Evolutionary conservation across 2,329 filamentous ascomycete genomes (phyloP), one percentile per base, ranked within the genome.

Genomic region (Phaeosphaeria sp.): DNA sequence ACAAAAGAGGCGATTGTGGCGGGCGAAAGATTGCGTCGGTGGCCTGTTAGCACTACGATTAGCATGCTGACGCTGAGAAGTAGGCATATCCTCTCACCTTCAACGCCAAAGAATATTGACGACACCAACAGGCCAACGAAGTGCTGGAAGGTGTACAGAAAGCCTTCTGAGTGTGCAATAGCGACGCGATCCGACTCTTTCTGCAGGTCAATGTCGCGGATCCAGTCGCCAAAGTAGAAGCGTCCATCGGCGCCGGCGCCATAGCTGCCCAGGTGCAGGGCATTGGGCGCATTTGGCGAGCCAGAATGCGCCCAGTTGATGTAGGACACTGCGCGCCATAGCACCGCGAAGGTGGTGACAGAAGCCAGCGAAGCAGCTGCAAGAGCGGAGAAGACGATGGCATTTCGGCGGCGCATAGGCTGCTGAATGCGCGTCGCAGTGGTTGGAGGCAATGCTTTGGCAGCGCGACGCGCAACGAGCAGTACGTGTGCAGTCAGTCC

Each of bases 131-230:
- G 78, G 25, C 81, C 83, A 13, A 86, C 76, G 56, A 87, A 84
- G 44, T 86, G 78, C 74, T 89, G 87, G 59, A 86, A 85, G 6
- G 83, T 85, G 84, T 87, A 89, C 82, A 86, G 86, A 67, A 87
- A 83, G 17, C 85, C 82, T 49, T 83, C 81, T 3, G 82, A 78
- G 49, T 81, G 84, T 65, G 84, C 83, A 6, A 84, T 79, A 4
- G 87, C 77, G 22, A 87, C 84, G 58, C 85, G 82, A 56, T 86
- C 78, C 11, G 82, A 81, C 69, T 87, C 83, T 8, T 74, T 73
- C 60, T 84, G 80, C 21, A 87, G 68, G 22, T 84, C 79, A 2
- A 82, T 82, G 36, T 87, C 82, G 46, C 77, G 80, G 57, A 86
- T 68, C 86, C 86, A 88, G 24, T 80, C 79, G 11, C 78, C 79